Evolutionary conservation across 75 land plant species (phyloP).

Genomic region (Ceratopteris richardii): DNA sequence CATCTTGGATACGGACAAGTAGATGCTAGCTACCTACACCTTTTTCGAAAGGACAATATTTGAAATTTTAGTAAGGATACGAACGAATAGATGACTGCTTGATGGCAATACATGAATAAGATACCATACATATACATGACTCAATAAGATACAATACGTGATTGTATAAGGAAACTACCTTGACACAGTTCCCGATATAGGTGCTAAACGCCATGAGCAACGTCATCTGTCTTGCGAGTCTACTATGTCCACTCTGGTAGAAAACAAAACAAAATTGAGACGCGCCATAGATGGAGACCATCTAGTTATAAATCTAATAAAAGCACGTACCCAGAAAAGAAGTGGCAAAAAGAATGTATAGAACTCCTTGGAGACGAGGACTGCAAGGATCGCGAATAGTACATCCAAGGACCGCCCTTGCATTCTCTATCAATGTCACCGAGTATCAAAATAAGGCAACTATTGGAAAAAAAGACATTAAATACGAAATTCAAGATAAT

Average conservation of each 20-base stretch:
- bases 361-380: slow-evolving; percentile 84
- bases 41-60: no score
- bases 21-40: no score
- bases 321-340: slow-evolving; percentile 75
- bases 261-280: slow-evolving; percentile 4
- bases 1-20: no score
- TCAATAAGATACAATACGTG: no score
- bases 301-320: no score
- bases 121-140: no score
- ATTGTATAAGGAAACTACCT: slow-evolving; percentile 65
- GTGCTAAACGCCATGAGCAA: slow-evolving; percentile 86
- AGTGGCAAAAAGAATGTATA: slow-evolving; percentile 85
- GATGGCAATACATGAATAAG: no score
- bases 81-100: no score
- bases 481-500: background rate
- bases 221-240: slow-evolving; percentile 87
- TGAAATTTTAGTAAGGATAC: no score
- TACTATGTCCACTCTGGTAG: slow-evolving; percentile 72
- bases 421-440: slow-evolving; percentile 37
- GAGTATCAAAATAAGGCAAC: no score
- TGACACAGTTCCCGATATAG: slow-evolving; percentile 73
- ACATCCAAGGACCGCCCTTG: slow-evolving; percentile 55
- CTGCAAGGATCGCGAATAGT: slow-evolving; percentile 55
- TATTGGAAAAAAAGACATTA: background rate
- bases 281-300: background rate